Percentiles rank a stretch among this genome's conserved stretches.
These are phyloP conservation scores for Fusarium verticillioides DNA, from an alignment of 2,329 filamentous ascomycete genomes.

Conservation along the genomic window DNA sequence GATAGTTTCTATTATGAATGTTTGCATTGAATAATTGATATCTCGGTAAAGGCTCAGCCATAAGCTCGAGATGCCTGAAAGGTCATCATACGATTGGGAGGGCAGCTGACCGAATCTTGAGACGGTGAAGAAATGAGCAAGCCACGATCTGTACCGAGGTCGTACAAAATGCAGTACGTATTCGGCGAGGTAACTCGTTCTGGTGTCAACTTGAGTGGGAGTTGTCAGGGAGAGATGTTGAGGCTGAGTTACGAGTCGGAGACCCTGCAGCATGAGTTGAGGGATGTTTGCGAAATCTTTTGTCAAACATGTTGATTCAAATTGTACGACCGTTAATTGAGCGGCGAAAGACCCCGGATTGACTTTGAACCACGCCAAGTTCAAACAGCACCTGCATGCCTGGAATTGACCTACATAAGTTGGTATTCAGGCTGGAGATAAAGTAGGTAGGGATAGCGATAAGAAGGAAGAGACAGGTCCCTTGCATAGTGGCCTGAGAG, in stretches of 20 bases:
- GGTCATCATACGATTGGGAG: conserved; percentile 39
- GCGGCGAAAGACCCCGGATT: background rate
- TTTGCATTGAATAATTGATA: conserved; percentile 12
- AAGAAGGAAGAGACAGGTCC: conserved; percentile 3
- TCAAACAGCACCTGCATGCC: background rate
- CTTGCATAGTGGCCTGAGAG: conserved; percentile 15
- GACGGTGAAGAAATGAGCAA: conserved; percentile 41
- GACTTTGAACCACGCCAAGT: background rate
- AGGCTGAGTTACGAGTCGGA: conserved; percentile 11
- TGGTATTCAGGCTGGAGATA: conserved; percentile 5
- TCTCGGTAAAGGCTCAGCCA: conserved; percentile 11
- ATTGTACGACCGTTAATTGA: background rate
- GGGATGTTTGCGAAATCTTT: background rate
- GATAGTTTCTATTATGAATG: background rate
- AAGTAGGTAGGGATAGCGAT: background rate
- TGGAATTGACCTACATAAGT: conserved; percentile 6
- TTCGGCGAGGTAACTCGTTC: conserved; percentile 14
- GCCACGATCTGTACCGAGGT: conserved; percentile 34
- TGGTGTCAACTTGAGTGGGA: background rate
- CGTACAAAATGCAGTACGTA: conserved; percentile 38
- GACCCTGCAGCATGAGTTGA: background rate
- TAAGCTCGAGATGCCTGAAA: conserved; percentile 17
- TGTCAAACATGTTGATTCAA: background rate
- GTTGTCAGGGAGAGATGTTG: background rate
- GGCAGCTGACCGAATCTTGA: conserved; percentile 39